Conservation (phyloP, 805 yeast species). For the Ogataea haglerorum region DNA sequence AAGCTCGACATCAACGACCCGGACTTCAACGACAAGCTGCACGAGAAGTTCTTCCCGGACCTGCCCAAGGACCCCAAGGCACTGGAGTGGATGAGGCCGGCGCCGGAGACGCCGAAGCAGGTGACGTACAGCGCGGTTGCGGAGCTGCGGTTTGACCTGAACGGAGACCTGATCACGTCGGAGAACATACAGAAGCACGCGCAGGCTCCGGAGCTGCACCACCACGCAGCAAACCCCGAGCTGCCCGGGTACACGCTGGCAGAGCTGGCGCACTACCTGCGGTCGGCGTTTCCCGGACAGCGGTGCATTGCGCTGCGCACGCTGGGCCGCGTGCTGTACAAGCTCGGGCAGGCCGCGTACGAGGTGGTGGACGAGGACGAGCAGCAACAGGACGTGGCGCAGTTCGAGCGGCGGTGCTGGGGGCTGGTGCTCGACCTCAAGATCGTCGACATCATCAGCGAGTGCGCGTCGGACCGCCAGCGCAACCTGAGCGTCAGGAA, state of each 20-base stretch:
- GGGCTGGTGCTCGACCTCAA: slow-evolving; percentile 60
- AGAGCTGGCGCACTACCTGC: slow-evolving; percentile 74
- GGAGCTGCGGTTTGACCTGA: slow-evolving; percentile 83
- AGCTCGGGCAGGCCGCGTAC: slow-evolving; percentile 62
- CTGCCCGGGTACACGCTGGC: slow-evolving; percentile 88
- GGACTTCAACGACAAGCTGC: slow-evolving; percentile 70
- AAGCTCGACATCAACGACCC: slow-evolving; percentile 66
- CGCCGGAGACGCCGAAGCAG: slow-evolving; percentile 39
- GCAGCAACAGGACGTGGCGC: slow-evolving; percentile 32
- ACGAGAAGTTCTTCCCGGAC: slow-evolving; percentile 85
- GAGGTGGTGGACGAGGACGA: slow-evolving; percentile 33
- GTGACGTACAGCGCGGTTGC: slow-evolving; percentile 52
- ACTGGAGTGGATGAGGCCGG: slow-evolving; percentile 88
- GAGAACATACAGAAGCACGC: slow-evolving; percentile 21
- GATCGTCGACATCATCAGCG: slow-evolving; percentile 61
- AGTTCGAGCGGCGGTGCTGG: slow-evolving; percentile 63
- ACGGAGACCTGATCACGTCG: slow-evolving; percentile 64
- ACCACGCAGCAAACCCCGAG: slow-evolving; percentile 84
- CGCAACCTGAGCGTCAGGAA: slow-evolving; percentile 69
- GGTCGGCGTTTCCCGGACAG: slow-evolving; percentile 82
- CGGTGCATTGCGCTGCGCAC: slow-evolving; percentile 83
- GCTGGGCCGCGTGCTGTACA: slow-evolving; percentile 80
- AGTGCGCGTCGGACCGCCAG: slow-evolving; percentile 61
- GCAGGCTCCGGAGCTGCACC: slow-evolving; percentile 67
- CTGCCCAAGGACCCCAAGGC: slow-evolving; percentile 78